phyloP scores from a whole-genome alignment of 352 stramenopile species.

The Pythium utonaiense region DNA sequence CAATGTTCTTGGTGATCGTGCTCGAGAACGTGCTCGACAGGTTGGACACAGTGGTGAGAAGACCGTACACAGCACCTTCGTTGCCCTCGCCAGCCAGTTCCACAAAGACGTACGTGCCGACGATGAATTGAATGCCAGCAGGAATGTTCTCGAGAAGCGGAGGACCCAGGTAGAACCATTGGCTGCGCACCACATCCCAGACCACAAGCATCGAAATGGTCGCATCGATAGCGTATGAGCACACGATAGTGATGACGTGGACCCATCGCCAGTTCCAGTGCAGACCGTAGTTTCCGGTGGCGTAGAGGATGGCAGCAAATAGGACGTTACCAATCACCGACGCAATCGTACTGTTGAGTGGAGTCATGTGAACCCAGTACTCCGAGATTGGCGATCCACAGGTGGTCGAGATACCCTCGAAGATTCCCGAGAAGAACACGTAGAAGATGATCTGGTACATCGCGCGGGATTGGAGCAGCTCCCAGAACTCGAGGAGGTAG shows the following conservation, averaged over 20 bases:
- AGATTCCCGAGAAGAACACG: neutral
- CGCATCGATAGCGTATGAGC: conserved; percentile 14
- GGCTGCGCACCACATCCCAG: conserved; percentile 1
- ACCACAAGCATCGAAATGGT: conserved; percentile 4
- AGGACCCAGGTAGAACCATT: neutral
- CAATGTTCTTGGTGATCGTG: conserved; percentile 16
- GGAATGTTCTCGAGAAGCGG: conserved; percentile 17
- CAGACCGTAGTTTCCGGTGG: neutral
- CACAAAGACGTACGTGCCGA: conserved; percentile 21
- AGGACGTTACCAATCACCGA: neutral
- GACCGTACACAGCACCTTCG: conserved; percentile 20
- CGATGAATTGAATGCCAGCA: conserved; percentile 22
- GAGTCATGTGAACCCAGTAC: neutral
- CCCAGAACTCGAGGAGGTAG: neutral
- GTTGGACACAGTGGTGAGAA: conserved; percentile 23
- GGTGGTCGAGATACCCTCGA: neutral
- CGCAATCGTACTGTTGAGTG: neutral
- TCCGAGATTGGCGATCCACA: neutral
- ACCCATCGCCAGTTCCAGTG: neutral
- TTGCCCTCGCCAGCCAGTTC: conserved; percentile 24
- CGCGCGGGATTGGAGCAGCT: neutral
- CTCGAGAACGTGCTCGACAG: conserved; percentile 11
- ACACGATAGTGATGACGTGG: neutral
- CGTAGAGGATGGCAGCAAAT: neutral
- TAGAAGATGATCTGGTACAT: conserved; percentile 1